Conservation (phyloP, 345 rosid species). For the Geranium brycei region DNA sequence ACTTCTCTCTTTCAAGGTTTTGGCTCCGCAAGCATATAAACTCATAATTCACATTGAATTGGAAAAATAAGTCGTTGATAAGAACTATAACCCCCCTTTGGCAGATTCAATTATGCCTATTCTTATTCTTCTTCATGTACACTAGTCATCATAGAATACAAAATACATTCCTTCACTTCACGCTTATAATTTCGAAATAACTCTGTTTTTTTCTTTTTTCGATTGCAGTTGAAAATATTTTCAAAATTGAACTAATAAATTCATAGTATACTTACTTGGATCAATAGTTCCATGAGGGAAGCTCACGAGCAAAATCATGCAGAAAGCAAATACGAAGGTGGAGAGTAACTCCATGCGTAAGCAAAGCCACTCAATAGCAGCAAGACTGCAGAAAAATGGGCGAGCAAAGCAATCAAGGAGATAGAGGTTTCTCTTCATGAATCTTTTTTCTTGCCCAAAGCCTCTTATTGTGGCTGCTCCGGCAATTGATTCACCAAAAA, state of each 20-base stretch:
- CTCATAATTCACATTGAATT: neutral
- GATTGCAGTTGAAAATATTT: too few species aligned
- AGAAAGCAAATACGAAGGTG: conserved; percentile 89
- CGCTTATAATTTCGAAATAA: too few species aligned
- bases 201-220: too few species aligned
- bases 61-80: too few species aligned
- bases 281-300: conserved; percentile 91
- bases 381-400: conserved; percentile 94
- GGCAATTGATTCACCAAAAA: conserved; percentile 96
- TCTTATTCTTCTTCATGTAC: too few species aligned
- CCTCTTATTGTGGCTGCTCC: conserved; percentile 99
- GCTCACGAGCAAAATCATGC: conserved; percentile 96
- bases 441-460: conserved; percentile 92
- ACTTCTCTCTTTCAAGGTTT: neutral
- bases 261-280: conserved; percentile 59
- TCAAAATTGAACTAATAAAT: too few species aligned
- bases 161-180: too few species aligned
- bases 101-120: too few species aligned
- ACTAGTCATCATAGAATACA: too few species aligned
- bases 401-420: conserved; percentile 98
- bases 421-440: conserved; percentile 91
- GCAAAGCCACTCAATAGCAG: conserved; percentile 99
- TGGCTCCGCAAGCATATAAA: neutral
- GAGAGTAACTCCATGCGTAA: conserved; percentile 96
- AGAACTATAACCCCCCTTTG: too few species aligned